Evolutionary conservation across 345 rosid species (phyloP).

Genomic region (Pseudoturritis turrita): DNA sequence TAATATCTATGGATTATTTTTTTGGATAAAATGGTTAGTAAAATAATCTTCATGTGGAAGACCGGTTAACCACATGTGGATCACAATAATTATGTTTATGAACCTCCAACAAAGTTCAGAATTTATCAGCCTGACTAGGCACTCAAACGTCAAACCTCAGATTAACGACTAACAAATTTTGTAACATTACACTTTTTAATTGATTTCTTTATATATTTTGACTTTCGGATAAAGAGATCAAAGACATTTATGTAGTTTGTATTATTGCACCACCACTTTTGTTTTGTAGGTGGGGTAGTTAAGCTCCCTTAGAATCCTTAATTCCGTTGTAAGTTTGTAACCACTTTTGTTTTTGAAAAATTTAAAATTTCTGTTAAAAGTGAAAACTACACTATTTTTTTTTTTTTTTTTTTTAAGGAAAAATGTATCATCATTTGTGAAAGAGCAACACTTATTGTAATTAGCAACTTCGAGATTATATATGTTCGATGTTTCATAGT

Average conservation of each 20-base stretch:
- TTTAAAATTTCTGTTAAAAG: not conserved
- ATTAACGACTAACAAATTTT: constrained; percentile 2
- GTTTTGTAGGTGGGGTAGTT: not conserved
- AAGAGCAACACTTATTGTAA: too few species aligned
- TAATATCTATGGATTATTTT: not conserved
- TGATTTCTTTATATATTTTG: not conserved
- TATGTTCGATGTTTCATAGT: too few species aligned
- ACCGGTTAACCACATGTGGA: not conserved
- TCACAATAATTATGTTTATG: not conserved
- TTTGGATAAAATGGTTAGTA: not conserved
- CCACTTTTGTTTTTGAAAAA: not conserved
- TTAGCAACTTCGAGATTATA: too few species aligned
- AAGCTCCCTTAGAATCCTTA: not conserved
- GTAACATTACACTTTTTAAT: not conserved
- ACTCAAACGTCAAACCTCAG: not conserved
- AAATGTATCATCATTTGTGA: too few species aligned
- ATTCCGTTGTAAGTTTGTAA: not conserved
- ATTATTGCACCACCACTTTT: not conserved
- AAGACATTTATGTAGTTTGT: not conserved
- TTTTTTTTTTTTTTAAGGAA: too few species aligned
- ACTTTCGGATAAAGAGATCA: not conserved
- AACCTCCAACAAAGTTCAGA: not conserved
- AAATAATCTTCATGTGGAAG: not conserved
- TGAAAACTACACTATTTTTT: not conserved
- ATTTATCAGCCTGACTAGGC: not conserved